phyloP scores from a whole-genome alignment of 148 eudicot species.

The Tetragonia tetragonoides region DNA sequence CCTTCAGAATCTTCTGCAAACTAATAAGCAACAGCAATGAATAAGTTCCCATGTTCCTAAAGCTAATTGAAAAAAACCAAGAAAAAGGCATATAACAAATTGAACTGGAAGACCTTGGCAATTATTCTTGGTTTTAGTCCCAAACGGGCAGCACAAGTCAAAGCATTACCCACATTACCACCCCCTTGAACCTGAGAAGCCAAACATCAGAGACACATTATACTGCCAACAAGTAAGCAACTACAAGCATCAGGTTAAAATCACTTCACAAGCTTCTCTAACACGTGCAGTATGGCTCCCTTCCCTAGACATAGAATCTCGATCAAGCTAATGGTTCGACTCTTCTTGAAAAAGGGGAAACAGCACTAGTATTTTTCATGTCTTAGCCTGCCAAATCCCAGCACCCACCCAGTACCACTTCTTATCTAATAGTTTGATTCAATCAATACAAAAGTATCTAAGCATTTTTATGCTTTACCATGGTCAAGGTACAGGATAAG shows the following conservation, averaged over 20 bases:
- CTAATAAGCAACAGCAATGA: conserved; percentile 28
- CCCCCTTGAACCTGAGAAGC: conserved; percentile 49
- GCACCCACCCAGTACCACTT: not conserved
- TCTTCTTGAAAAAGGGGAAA: no score
- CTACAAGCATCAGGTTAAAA: not conserved
- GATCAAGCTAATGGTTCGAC: not conserved
- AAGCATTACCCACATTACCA: conserved; percentile 55
- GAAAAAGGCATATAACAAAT: not conserved
- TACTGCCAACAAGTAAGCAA: not conserved
- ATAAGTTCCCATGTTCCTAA: not conserved
- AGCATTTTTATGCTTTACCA: no score
- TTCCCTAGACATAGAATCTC: not conserved
- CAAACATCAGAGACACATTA: not conserved
- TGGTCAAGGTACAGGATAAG: no score
- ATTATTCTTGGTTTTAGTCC: conserved; percentile 45
- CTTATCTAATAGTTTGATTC: not conserved
- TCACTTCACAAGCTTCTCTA: no score
- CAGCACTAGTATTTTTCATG: not conserved
- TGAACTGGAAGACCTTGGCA: conserved; percentile 29
- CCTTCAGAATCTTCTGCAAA: conserved; percentile 88
- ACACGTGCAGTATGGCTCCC: no score
- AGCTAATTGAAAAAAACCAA: not conserved
- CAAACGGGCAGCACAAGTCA: conserved; percentile 51
- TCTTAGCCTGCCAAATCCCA: not conserved
- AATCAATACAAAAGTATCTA: not conserved